Evolutionary conservation across 1,139 yeast species (phyloP).

Genomic region (Taphrina flavorubra): DNA sequence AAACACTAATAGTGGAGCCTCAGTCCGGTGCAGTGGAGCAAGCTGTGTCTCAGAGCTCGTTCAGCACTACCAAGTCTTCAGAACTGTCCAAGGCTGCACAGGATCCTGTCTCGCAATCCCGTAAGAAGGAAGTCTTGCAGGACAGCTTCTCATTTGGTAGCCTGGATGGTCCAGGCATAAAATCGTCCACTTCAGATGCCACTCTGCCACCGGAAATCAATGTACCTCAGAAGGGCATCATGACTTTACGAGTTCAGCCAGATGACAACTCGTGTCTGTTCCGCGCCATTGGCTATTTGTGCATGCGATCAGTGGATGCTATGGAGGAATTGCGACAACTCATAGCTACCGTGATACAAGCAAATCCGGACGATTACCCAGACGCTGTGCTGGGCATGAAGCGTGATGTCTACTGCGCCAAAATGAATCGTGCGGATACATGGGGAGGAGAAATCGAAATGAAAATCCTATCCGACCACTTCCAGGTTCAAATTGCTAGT

Average conservation of each 20-base stretch:
- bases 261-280: conserved; percentile 84
- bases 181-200: not conserved
- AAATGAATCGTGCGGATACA: conserved; percentile 67
- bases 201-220: conserved; percentile 21
- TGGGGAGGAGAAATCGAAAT: conserved; percentile 92
- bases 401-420: conserved; percentile 59
- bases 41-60: not conserved
- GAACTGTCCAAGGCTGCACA: not conserved
- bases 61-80: not conserved
- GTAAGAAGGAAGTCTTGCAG: conserved; percentile 18
- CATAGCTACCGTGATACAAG: conserved; percentile 58
- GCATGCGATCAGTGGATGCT: conserved; percentile 46
- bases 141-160: conserved; percentile 10
- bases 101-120: conserved; percentile 1
- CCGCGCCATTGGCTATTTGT: conserved; percentile 64
- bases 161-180: not conserved
- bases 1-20: conserved; percentile 58
- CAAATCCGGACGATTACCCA: conserved; percentile 58
- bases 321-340: conserved; percentile 57
- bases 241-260: conserved; percentile 66
- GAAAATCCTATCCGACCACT: conserved; percentile 64
- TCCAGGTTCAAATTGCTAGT: conserved; percentile 63
- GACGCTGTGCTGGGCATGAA: conserved; percentile 67
- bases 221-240: conserved; percentile 46
- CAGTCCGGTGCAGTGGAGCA: not conserved